Evolutionary conservation across 1,284 basidiomycete genomes (phyloP).

Genomic region (Coniferiporia weirii): DNA sequence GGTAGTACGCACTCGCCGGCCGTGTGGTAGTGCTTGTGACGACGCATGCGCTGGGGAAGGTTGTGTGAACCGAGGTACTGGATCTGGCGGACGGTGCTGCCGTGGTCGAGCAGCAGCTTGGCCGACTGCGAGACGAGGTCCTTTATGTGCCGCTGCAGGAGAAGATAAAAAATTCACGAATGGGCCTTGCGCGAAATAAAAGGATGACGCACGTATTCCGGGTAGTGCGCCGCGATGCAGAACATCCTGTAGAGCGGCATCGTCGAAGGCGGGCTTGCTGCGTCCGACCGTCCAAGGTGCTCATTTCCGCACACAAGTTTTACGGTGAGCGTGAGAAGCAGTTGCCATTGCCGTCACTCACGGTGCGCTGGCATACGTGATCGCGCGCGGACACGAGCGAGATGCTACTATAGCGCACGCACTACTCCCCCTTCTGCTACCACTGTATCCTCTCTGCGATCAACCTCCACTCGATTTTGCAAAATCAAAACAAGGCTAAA

Average conservation of each 20-base stretch:
- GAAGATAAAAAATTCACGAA: background rate
- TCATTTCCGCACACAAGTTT: no score
- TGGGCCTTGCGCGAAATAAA: background rate
- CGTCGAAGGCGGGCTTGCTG: constrained; percentile 13
- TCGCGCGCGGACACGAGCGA: no score
- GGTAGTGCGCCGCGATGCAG: constrained; percentile 70
- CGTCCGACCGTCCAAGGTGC: background rate
- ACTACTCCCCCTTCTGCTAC: background rate
- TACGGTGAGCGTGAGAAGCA: no score
- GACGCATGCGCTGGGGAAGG: constrained; percentile 73
- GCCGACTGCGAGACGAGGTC: constrained; percentile 73
- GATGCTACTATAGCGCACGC: background rate
- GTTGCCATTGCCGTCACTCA: no score
- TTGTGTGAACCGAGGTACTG: constrained; percentile 70
- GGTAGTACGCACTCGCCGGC: constrained; percentile 69
- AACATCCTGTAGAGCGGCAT: constrained; percentile 84
- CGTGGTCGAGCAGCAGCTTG: constrained; percentile 67
- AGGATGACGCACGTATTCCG: constrained; percentile 55
- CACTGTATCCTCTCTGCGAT: background rate
- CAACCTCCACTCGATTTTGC: background rate
- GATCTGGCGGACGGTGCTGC: constrained; percentile 77
- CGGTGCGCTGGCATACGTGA: no score
- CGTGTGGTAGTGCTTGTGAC: constrained; percentile 57
- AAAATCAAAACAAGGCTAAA: constrained; percentile 1
- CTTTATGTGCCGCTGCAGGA: constrained; percentile 51